Evolutionary conservation across 352 stramenopile genomes (phyloP).

Genomic region (Pythium grandisporangium): DNA sequence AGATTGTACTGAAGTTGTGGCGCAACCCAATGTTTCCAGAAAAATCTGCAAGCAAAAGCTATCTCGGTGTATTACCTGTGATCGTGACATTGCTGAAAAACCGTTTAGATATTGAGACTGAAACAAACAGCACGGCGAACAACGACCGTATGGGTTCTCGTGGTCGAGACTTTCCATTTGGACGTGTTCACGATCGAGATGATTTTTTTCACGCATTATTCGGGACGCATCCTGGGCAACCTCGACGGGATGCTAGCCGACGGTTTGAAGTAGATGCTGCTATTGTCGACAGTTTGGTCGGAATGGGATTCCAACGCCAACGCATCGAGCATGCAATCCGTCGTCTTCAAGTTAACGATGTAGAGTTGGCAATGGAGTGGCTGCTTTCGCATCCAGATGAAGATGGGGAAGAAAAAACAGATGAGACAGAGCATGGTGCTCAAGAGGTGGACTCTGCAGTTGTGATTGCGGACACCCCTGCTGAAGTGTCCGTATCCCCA

Average conservation of each 20-base stretch:
- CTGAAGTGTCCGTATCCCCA: too few species aligned
- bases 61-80: constrained; percentile 56
- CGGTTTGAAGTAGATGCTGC: constrained; percentile 87
- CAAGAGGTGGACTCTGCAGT: too few species aligned
- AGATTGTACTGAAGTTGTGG: constrained; percentile 52
- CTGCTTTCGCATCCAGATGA: constrained; percentile 87
- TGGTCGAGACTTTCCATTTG: constrained; percentile 18
- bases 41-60: constrained; percentile 34
- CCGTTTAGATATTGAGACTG: constrained; percentile 40
- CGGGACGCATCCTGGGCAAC: not conserved
- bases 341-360: constrained; percentile 81
- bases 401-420: constrained; percentile 23
- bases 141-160: constrained; percentile 8
- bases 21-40: constrained; percentile 32
- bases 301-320: constrained; percentile 92
- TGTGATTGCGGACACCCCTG: too few species aligned
- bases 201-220: constrained; percentile 1
- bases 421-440: constrained; percentile 20
- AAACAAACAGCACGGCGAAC: not conserved
- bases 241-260: constrained; percentile 3
- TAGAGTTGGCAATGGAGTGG: constrained; percentile 97
- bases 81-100: constrained; percentile 73
- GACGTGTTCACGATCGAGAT: constrained; percentile 21
- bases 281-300: constrained; percentile 87
- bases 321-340: constrained; percentile 89